A percentile compares a stretch with the other conserved stretches of the same genome.
Conservation (phyloP, 2,329 filamentous ascomycete species). For the Xylariaceae sp. region DNA sequence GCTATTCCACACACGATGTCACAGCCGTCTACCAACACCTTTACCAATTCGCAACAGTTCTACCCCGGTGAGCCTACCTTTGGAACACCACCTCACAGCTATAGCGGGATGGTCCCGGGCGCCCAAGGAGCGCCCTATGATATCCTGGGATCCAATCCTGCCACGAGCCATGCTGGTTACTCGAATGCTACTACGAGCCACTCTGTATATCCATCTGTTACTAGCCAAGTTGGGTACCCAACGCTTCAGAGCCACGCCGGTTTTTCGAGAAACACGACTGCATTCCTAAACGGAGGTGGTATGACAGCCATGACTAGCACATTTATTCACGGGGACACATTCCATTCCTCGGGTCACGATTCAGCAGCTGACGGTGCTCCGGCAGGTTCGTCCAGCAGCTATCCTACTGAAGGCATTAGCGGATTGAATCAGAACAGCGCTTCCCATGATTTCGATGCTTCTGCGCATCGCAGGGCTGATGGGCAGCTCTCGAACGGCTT, state of each 20-base stretch:
- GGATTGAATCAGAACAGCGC: not conserved
- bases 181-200: no score
- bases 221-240: no score
- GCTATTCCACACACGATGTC: constrained; percentile 7
- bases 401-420: not conserved
- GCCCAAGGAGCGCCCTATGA: no score
- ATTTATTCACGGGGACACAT: constrained; percentile 17
- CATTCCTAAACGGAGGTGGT: constrained; percentile 11
- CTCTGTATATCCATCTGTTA: no score
- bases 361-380: constrained; percentile 3
- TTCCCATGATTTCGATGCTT: not conserved
- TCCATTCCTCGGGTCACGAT: constrained; percentile 12
- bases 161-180: no score
- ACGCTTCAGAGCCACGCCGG: not conserved
- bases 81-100: constrained; percentile 3
- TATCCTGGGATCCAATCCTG: no score
- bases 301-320: constrained; percentile 12
- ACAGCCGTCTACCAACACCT: constrained; percentile 5
- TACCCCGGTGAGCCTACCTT: constrained; percentile 5
- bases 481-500: not conserved
- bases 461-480: not conserved
- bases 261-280: constrained; percentile 11
- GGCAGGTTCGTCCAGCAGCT: not conserved
- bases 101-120: not conserved
- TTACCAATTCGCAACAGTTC: not conserved